A percentile compares a stretch with the other conserved stretches of the same genome.
These are phyloP conservation scores for Phragmites australis DNA, from an alignment of 176 grass and related monocot genomes.

Conservation along the genomic window DNA sequence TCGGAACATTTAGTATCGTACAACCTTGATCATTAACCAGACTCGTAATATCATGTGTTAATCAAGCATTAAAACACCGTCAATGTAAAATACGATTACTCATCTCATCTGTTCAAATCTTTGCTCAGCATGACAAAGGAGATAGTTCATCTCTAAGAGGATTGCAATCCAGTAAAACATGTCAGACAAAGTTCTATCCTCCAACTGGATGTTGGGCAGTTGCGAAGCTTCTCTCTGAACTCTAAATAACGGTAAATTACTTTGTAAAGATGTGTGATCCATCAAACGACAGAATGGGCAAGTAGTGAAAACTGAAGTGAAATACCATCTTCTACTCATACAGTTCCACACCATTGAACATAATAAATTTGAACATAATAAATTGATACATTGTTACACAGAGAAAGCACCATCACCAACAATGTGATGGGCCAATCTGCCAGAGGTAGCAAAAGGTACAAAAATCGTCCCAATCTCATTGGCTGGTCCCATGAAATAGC, in stretches of 20 bases:
- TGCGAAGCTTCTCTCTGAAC: neutral
- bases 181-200: neutral
- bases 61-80: neutral
- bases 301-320: slow-evolving; percentile 22
- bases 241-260: neutral
- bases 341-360: slow-evolving; percentile 50
- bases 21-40: neutral
- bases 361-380: slow-evolving; percentile 29
- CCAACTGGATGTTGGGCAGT: neutral
- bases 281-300: slow-evolving; percentile 14
- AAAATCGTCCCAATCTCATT: slow-evolving; percentile 12
- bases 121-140: neutral
- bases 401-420: slow-evolving; percentile 25
- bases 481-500: neutral
- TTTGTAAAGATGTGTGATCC: neutral
- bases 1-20: neutral
- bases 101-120: neutral
- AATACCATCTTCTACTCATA: slow-evolving; percentile 33
- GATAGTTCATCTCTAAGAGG: neutral
- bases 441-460: slow-evolving; percentile 27
- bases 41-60: neutral
- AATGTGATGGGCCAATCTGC: slow-evolving; percentile 6
- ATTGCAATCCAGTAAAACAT: neutral
- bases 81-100: neutral
- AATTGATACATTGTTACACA: slow-evolving; percentile 38